Evolutionary conservation across 163 green algal genomes (phyloP).

Genomic region (Chlamydomonas reinhardtii): DNA sequence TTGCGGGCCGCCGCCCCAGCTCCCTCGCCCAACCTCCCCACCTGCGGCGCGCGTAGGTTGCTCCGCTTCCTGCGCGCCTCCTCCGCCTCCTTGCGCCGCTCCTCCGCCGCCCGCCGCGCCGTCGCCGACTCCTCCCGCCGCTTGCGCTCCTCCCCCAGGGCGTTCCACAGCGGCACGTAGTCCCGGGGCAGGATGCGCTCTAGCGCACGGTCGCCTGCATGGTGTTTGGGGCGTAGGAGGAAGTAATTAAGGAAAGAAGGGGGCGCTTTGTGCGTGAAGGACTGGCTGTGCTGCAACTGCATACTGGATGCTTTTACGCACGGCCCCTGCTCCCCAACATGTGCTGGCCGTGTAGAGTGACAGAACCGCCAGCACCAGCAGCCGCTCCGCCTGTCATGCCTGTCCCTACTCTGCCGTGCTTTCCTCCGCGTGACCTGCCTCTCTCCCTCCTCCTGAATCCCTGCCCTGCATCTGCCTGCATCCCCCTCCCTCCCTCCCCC

Average conservation of each 20-base stretch:
- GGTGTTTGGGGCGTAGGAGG: background rate
- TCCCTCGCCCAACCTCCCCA: background rate
- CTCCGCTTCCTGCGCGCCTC: conserved; percentile 43
- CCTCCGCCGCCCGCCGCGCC: conserved; percentile 46
- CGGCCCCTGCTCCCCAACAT: no score
- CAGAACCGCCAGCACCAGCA: no score
- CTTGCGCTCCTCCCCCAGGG: conserved; percentile 54
- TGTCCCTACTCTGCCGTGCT: no score
- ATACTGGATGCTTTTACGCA: no score
- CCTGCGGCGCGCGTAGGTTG: conserved; percentile 37
- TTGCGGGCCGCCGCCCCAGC: background rate
- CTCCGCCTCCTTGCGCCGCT: conserved; percentile 29
- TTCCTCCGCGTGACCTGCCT: no score
- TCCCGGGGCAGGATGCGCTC: conserved; percentile 78
- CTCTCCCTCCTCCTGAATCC: no score
- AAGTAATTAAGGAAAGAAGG: no score
- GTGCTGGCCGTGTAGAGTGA: no score
- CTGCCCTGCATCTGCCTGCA: background rate
- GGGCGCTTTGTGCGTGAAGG: no score
- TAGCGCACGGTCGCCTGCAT: conserved; percentile 69
- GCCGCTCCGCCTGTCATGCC: no score
- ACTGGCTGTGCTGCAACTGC: no score
- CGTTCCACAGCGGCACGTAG: conserved; percentile 76
- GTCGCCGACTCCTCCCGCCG: conserved; percentile 30
- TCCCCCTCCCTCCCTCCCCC: background rate